Evolutionary conservation across 2,329 filamentous ascomycete species (phyloP).

Genomic region (Colletotrichum musicola): DNA sequence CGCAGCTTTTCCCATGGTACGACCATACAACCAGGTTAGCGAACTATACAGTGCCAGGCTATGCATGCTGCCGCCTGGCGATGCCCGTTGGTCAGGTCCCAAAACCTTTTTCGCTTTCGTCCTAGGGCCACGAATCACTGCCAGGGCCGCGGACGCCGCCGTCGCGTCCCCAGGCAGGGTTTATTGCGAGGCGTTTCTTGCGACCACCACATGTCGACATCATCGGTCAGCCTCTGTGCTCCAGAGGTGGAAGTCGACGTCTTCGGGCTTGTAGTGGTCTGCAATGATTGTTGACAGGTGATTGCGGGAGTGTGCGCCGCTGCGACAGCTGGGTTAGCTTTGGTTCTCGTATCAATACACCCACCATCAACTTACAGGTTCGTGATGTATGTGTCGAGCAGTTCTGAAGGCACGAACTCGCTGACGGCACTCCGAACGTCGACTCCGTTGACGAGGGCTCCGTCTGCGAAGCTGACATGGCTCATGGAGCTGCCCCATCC

Average conservation of each 20-base stretch:
- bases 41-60: constrained; percentile 24
- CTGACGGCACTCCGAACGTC: constrained; percentile 84
- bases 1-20: constrained; percentile 6
- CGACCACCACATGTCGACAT: constrained; percentile 19
- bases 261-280: constrained; percentile 81
- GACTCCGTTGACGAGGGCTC: constrained; percentile 80
- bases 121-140: constrained; percentile 24
- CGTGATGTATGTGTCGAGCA: constrained; percentile 86
- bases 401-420: constrained; percentile 83
- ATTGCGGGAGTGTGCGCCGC: constrained; percentile 76
- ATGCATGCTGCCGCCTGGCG: constrained; percentile 25
- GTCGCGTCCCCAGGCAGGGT: constrained; percentile 30
- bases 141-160: constrained; percentile 21
- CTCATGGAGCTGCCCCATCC: constrained; percentile 87
- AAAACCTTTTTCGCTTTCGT: constrained; percentile 14
- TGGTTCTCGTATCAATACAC: constrained; percentile 14
- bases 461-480: constrained; percentile 83
- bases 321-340: constrained; percentile 45
- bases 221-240: constrained; percentile 49
- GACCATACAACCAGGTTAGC: constrained; percentile 3
- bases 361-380: constrained; percentile 67
- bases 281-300: constrained; percentile 80
- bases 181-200: constrained; percentile 33
- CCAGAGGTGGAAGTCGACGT: constrained; percentile 71
- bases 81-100: constrained; percentile 14